A percentile compares a stretch with the other conserved stretches of the same genome.
These are phyloP conservation scores for Alternaria gaisen DNA, from an alignment of 2,329 filamentous ascomycete species.

Conservation along the genomic window DNA sequence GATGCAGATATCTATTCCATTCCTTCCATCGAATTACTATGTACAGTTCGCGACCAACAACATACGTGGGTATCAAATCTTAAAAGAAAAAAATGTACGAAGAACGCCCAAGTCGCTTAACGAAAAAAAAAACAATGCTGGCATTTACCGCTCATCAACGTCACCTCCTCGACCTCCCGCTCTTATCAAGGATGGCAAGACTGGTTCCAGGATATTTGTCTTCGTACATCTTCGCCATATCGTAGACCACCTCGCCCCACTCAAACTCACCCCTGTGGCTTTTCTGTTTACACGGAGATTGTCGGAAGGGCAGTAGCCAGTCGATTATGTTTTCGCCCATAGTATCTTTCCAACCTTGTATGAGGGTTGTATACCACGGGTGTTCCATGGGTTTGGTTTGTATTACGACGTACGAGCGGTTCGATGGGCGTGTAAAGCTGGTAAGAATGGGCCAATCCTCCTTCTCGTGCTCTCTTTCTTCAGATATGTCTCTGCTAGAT, in stretches of 20 bases:
- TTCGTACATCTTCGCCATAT: slow-evolving; percentile 41
- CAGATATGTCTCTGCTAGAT: neutral
- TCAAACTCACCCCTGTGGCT: slow-evolving; percentile 72
- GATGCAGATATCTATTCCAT: neutral
- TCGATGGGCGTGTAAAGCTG: slow-evolving; percentile 4
- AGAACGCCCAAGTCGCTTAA: neutral
- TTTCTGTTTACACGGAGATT: slow-evolving; percentile 78
- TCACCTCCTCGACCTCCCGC: slow-evolving; percentile 2
- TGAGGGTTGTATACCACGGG: slow-evolving; percentile 79
- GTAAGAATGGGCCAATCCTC: slow-evolving; percentile 27
- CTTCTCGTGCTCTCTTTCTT: slow-evolving; percentile 4
- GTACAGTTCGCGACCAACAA: slow-evolving; percentile 5
- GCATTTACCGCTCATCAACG: slow-evolving; percentile 6
- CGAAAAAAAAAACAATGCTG: slow-evolving; percentile 17
- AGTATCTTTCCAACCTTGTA: slow-evolving; percentile 77
- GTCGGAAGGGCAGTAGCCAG: slow-evolving; percentile 81
- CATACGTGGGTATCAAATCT: slow-evolving; percentile 30
- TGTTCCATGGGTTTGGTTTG: slow-evolving; percentile 78
- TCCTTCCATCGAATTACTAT: neutral
- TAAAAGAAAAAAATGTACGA: slow-evolving; percentile 7
- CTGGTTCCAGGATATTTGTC: slow-evolving; percentile 31
- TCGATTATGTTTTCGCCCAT: slow-evolving; percentile 78
- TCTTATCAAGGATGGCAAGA: slow-evolving; percentile 28
- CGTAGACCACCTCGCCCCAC: slow-evolving; percentile 67
- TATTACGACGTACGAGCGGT: slow-evolving; percentile 75